Conservation (phyloP, 352 stramenopile species). For the Globisporangium cylindrosporum region DNA sequence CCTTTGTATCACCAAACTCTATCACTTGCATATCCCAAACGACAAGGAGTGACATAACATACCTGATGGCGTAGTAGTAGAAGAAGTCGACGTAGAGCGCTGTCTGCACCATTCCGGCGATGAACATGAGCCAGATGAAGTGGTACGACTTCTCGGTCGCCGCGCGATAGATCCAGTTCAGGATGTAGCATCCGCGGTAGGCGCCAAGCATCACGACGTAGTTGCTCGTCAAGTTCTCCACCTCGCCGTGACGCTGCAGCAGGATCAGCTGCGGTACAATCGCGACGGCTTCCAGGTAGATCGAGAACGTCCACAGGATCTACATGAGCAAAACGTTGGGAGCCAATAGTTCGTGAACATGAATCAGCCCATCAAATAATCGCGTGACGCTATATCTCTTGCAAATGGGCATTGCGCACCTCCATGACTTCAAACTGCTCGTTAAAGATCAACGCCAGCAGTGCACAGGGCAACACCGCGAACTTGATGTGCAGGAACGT, state of each 20-base stretch:
- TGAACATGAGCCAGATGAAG: slow-evolving; percentile 98
- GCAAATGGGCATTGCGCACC: slow-evolving; percentile 18
- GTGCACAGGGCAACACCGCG: slow-evolving; percentile 92
- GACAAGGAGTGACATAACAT: background rate
- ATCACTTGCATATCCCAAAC: background rate
- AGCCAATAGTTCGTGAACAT: background rate
- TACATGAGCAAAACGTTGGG: slow-evolving; percentile 20
- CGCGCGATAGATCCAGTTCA: slow-evolving; percentile 99
- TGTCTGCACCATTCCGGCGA: slow-evolving; percentile 98
- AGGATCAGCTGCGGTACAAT: slow-evolving; percentile 99
- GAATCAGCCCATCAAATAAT: background rate
- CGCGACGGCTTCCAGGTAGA: slow-evolving; percentile 98
- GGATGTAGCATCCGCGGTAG: slow-evolving; percentile 98
- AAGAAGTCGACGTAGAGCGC: slow-evolving; percentile 99
- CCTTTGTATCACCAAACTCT: background rate
- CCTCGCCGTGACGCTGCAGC: slow-evolving; percentile 97
- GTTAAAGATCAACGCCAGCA: slow-evolving; percentile 96
- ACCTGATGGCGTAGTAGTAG: slow-evolving; percentile 98
- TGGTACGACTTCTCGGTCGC: slow-evolving; percentile 96
- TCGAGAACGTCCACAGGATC: slow-evolving; percentile 99
- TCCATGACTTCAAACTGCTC: slow-evolving; percentile 89
- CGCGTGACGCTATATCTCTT: background rate
- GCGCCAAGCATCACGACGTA: slow-evolving; percentile 99
- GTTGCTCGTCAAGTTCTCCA: slow-evolving; percentile 99
- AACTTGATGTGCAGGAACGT: slow-evolving; percentile 99